Evolutionary conservation across 208 protist species (phyloP).

Genomic region (Leishmania mexicana): DNA sequence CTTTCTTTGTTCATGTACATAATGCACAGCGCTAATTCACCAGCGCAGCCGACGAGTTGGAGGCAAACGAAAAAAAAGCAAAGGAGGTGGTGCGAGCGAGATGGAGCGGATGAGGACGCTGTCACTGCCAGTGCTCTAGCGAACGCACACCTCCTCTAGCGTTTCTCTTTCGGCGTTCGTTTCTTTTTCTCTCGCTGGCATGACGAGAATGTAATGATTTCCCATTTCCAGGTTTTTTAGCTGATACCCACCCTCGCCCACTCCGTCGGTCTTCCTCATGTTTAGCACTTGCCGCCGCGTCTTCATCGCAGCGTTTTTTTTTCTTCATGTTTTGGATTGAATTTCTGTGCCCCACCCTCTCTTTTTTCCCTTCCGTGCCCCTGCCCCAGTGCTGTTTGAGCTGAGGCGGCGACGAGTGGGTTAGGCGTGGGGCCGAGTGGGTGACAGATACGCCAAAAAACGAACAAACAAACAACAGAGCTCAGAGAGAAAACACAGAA

Average conservation of each 20-base stretch:
- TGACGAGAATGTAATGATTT: not conserved
- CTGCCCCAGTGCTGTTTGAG: not conserved
- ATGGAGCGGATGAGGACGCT: not conserved
- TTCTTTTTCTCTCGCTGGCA: not conserved
- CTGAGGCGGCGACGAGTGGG: not conserved
- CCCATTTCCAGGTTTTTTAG: not conserved
- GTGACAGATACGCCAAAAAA: not conserved
- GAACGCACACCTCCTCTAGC: not conserved
- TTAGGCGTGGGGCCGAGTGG: not conserved
- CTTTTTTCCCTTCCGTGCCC: not conserved
- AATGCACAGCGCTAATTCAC: not conserved
- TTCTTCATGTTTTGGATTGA: not conserved
- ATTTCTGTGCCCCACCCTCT: not conserved
- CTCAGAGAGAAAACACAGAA: not conserved
- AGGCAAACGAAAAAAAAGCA: not conserved
- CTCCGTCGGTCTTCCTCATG: not conserved
- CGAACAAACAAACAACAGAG: not conserved
- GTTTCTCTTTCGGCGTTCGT: not conserved
- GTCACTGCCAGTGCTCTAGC: not conserved
- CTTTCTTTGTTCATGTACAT: constrained; percentile 7
- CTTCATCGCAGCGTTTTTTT: not conserved
- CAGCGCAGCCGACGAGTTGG: not conserved
- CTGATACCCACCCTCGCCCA: not conserved
- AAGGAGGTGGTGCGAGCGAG: not conserved
- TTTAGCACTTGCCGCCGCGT: not conserved